phyloP scores from a whole-genome alignment of 306 rosid genomes.

The Glycyrrhiza uralensis region DNA sequence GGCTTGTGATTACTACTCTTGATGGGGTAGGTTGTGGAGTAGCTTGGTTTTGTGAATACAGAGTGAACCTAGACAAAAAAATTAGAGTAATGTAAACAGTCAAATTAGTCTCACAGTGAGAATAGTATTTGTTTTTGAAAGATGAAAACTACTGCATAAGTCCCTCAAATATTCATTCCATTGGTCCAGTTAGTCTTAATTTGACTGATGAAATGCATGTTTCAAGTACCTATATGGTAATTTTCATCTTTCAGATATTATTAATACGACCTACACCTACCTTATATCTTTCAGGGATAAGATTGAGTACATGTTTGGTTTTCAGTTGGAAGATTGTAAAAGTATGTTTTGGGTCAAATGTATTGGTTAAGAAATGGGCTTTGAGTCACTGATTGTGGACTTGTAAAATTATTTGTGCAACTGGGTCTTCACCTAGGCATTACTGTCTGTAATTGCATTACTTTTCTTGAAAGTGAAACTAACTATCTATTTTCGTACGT shows the following conservation, averaged over 20 bases:
- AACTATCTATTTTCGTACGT: constrained; percentile 20
- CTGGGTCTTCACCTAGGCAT: background rate
- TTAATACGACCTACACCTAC: background rate
- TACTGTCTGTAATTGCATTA: background rate
- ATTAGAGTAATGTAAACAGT: background rate
- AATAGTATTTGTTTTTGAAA: background rate
- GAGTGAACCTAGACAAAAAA: background rate
- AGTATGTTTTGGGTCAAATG: too few species aligned
- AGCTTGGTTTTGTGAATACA: background rate
- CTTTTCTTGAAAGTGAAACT: constrained; percentile 17
- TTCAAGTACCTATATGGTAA: background rate
- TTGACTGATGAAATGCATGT: background rate
- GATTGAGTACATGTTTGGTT: too few species aligned
- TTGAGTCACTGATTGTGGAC: background rate
- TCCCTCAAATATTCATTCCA: background rate
- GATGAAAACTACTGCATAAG: background rate
- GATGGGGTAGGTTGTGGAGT: background rate
- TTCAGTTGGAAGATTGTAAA: too few species aligned
- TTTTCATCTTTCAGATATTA: background rate
- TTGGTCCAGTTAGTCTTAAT: background rate
- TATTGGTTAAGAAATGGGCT: background rate
- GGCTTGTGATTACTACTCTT: background rate
- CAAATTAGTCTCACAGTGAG: background rate
- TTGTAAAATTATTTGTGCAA: background rate
- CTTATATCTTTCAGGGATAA: background rate